Evolutionary conservation across 306 rosid genomes (phyloP).

Genomic region (Sphenostylis stenocarpa): DNA sequence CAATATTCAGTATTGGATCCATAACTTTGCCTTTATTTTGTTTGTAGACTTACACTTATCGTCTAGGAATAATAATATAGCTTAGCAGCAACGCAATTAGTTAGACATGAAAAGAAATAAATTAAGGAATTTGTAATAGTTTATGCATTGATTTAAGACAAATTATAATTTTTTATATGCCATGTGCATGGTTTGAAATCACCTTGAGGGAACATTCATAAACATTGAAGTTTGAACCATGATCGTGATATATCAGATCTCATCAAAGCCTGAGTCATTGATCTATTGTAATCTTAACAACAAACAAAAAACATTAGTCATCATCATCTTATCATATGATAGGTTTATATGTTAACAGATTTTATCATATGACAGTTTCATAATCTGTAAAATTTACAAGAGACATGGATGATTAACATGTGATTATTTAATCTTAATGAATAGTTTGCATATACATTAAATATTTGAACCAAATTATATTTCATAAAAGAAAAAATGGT

Average conservation of each 20-base stretch:
- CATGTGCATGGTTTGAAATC: background rate
- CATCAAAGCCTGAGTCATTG: too few relatives aligned
- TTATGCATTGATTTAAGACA: conserved; percentile 2
- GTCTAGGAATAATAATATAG: conserved; percentile 7
- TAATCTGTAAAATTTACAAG: too few relatives aligned
- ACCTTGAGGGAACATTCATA: background rate
- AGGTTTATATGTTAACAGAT: too few relatives aligned
- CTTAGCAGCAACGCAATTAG: conserved; percentile 6
- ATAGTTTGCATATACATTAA: too few relatives aligned
- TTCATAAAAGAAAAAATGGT: too few relatives aligned
- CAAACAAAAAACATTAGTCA: too few relatives aligned
- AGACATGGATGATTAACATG: too few relatives aligned
- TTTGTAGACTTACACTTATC: background rate
- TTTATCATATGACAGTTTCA: too few relatives aligned
- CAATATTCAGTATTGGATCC: conserved; percentile 31
- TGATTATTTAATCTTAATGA: too few relatives aligned
- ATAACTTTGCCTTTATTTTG: conserved; percentile 8
- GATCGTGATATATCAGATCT: background rate
- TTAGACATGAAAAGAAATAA: background rate
- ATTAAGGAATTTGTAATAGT: background rate
- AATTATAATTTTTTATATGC: background rate
- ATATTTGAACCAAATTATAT: too few relatives aligned
- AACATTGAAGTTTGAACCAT: background rate
- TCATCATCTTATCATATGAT: too few relatives aligned
- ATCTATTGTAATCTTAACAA: too few relatives aligned